Base-by-base conservation (phyloP, 192 early-diverging fungal species). In the Phycomyces nitens region DNA sequence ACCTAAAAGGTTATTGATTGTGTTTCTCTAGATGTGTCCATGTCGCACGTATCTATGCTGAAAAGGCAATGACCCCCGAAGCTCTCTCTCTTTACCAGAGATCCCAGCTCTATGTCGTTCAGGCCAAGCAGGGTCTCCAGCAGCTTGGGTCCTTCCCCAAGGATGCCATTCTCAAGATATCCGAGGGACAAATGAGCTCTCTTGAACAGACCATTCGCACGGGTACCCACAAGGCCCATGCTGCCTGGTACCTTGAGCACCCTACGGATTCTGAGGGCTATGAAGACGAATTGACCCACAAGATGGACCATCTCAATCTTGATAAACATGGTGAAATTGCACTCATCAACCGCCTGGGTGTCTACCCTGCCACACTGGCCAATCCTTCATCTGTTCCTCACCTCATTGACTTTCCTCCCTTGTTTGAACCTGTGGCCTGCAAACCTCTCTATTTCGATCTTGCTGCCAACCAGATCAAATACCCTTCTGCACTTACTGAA, bases 371-470 rank as follows among this genome's bases (percentile, higher is more conserved):
- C 2, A 74, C 66, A 56, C 41, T 77, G n/a, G 44, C 44, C 12
- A 47, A 18, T 14, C 54, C 68, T 15, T 34, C 53, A 16, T 29
- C 5, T 21, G 44, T 23, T 29, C 81, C 86, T 20, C 75, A 82
- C 60, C 68, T 92, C 39, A 75, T 88, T 41, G 77, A 81, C n/a
- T 84, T 91, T 56, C 88, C 89, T 10, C 89, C 91, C 7, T 22
- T 58, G 40, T 74, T 90, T 42, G 64, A 78, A 49, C 80, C 87
- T 20, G 82, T 89, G 47, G 79, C 87, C 3, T 77, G 77, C 23
- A 93, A 93, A 68, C 91, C 91, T 0, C 62, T 93, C 40, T 89
- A 90, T 63, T 90, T 90, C 79, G 91, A 93, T 61, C 73, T 93
- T 42, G 88, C 89, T 3, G 86, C 75, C 65, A 88, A 86, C 67